Percentiles rank a stretch among this genome's conserved stretches.
phyloP scores from a whole-genome alignment of 2,329 filamentous ascomycete genomes.

The Sporothrix brasiliensis region DNA sequence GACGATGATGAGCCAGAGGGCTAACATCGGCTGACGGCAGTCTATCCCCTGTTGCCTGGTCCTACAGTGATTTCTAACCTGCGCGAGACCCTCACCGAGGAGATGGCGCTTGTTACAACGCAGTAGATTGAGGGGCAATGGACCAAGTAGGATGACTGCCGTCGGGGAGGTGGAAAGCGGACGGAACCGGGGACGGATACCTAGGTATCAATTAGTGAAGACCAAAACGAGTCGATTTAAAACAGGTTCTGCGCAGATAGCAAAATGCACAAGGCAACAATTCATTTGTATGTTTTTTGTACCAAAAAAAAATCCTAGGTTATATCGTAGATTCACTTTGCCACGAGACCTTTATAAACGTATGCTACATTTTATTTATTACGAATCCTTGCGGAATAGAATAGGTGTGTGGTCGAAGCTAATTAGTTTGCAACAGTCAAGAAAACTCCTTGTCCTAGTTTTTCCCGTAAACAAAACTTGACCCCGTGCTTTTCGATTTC shows the following conservation, averaged over 20 bases:
- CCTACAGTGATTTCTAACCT: conserved; percentile 47
- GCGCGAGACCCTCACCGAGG: neutral
- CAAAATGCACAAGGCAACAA: neutral
- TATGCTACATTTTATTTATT: neutral
- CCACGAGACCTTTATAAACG: neutral
- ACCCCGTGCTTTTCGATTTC: neutral
- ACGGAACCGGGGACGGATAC: neutral
- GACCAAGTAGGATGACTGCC: conserved; percentile 66
- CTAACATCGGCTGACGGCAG: conserved; percentile 59
- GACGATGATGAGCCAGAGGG: conserved; percentile 70
- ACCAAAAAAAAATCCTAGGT: neutral
- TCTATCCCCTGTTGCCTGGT: conserved; percentile 69
- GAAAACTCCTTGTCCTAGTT: neutral
- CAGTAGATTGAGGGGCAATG: conserved; percentile 60
- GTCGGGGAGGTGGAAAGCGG: conserved; percentile 45
- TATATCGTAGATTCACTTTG: neutral
- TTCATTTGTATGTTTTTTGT: neutral
- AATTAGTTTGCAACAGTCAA: neutral
- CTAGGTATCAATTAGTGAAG: neutral
- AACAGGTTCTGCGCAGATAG: neutral
- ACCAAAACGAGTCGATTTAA: neutral
- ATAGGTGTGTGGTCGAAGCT: neutral
- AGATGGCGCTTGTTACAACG: conserved; percentile 14
- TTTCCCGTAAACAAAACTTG: neutral
- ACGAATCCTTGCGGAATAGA: neutral